A percentile compares a stretch with the other conserved stretches of the same genome.
These are phyloP conservation scores for Tylopilus sp. DNA, from an alignment of 1,284 basidiomycete species.

Conservation along the genomic window DNA sequence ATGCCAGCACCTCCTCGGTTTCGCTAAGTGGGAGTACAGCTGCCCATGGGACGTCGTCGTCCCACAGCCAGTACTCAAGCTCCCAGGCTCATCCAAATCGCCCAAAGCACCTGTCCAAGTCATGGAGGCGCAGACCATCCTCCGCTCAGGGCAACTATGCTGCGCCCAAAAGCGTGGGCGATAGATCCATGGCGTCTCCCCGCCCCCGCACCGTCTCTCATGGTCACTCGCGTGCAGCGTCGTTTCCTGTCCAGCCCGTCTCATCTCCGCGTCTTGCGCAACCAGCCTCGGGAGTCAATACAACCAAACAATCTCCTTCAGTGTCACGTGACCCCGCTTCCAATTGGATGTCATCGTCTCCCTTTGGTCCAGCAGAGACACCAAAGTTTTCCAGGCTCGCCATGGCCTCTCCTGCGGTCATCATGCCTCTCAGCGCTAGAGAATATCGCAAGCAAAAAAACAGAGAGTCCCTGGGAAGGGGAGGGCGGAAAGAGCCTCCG, in stretches of 20 bases:
- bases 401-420: constrained; percentile 27
- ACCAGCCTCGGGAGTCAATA: not conserved
- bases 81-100: constrained; percentile 2
- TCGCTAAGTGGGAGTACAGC: constrained; percentile 15
- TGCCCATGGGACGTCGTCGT: constrained; percentile 18
- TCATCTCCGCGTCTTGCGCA: constrained; percentile 4
- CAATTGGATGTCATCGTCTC: constrained; percentile 33
- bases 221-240: constrained; percentile 18
- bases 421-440: constrained; percentile 32
- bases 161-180: not conserved
- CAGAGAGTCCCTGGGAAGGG: constrained; percentile 3
- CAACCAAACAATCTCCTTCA: constrained; percentile 19
- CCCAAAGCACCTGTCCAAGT: constrained; percentile 14
- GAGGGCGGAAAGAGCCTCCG: constrained; percentile 6
- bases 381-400: constrained; percentile 32
- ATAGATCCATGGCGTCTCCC: constrained; percentile 7
- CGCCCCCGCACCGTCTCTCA: constrained; percentile 24
- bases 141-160: not conserved
- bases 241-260: constrained; percentile 2
- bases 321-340: constrained; percentile 28
- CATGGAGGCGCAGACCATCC: constrained; percentile 2
- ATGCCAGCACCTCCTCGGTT: constrained; percentile 26
- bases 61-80: constrained; percentile 19
- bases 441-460: constrained; percentile 27
- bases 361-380: constrained; percentile 27